These are phyloP conservation scores for Populus trichocarpa DNA, from an alignment of 441 rosid species.

Conservation along the genomic window DNA sequence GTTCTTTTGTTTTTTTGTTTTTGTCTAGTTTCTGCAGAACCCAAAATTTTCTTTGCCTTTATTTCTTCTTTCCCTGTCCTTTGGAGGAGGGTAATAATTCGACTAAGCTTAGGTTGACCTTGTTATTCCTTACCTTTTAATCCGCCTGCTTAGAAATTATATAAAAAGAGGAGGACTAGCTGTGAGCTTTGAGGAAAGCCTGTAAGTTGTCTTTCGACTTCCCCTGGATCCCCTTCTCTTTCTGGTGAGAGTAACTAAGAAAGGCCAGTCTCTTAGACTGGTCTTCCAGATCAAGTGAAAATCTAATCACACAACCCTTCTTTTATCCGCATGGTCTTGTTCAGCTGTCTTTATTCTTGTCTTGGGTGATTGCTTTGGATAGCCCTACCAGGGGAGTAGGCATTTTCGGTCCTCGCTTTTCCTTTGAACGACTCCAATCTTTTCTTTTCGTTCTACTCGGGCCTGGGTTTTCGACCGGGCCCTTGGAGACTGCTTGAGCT, in stretches of 20 bases:
- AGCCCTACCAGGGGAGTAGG: no score
- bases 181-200: background rate
- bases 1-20: slow-evolving; percentile 11
- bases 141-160: background rate
- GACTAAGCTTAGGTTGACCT: background rate
- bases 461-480: background rate
- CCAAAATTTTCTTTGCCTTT: background rate
- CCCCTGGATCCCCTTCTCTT: background rate
- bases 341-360: background rate
- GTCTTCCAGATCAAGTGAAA: background rate
- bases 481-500: background rate
- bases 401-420: no score
- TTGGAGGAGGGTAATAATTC: background rate
- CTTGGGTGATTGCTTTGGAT: no score
- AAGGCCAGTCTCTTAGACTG: background rate
- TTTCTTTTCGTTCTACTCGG: no score
- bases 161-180: background rate
- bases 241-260: background rate
- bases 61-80: background rate
- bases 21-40: slow-evolving; percentile 14
- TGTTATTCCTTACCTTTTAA: background rate
- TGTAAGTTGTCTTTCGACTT: background rate
- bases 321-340: background rate
- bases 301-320: background rate
- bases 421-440: no score